These are phyloP conservation scores for Solanum tarapatanum DNA, from an alignment of 257 asterid species.

Conservation along the genomic window DNA sequence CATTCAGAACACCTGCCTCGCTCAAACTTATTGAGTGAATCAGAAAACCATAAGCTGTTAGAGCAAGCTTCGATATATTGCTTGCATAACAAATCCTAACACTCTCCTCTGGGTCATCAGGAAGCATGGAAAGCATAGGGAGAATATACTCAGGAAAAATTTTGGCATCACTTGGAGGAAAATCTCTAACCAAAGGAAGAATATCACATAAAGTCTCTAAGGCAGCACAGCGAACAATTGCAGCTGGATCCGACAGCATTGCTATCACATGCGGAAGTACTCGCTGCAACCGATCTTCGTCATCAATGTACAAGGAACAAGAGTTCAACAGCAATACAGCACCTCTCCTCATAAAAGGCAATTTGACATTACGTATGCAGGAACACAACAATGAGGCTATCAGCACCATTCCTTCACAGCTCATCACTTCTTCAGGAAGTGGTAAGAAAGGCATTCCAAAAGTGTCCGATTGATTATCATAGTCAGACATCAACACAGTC, in stretches of 20 bases:
- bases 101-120: conserved; percentile 99
- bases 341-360: conserved; percentile 89
- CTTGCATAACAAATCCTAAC: conserved; percentile 96
- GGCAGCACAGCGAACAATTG: conserved; percentile 98
- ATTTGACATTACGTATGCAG: conserved; percentile 87
- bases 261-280: conserved; percentile 97
- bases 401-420: conserved; percentile 84
- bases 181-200: conserved; percentile 91
- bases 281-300: conserved; percentile 91
- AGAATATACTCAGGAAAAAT: conserved; percentile 95
- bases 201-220: conserved; percentile 90
- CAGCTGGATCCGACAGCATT: conserved; percentile 91
- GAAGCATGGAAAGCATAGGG: conserved; percentile 68
- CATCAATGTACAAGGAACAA: conserved; percentile 85
- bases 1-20: conserved; percentile 95
- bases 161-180: conserved; percentile 99
- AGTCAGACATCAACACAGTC: conserved; percentile 52
- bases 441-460: conserved; percentile 90
- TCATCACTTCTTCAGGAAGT: conserved; percentile 70
- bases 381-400: conserved; percentile 95
- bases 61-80: conserved; percentile 87
- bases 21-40: conserved; percentile 93
- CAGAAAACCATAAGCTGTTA: conserved; percentile 91
- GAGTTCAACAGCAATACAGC: conserved; percentile 88
- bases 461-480: conserved; percentile 84